Evolutionary conservation across 768 basidiomycete species (phyloP).

Genomic region (Fistulinella prunicolor): DNA sequence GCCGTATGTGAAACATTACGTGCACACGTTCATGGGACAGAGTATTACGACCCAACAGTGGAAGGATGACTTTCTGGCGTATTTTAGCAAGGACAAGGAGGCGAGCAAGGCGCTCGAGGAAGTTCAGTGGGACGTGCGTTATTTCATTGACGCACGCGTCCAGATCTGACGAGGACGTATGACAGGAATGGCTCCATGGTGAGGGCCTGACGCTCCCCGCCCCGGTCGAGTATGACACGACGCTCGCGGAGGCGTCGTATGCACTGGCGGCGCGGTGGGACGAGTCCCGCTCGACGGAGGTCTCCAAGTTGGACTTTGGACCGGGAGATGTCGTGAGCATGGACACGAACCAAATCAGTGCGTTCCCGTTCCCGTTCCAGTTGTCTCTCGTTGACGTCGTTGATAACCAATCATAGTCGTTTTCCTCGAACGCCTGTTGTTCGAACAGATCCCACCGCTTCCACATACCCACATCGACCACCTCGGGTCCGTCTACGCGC

Average conservation of each 20-base stretch:
- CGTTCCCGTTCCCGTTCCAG: slow-evolving; percentile 14
- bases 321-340: slow-evolving; percentile 59
- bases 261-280: slow-evolving; percentile 76
- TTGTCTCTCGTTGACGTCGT: neutral
- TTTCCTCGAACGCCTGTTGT: slow-evolving; percentile 78
- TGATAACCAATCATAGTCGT: slow-evolving; percentile 49
- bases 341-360: slow-evolving; percentile 76
- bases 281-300: slow-evolving; percentile 48
- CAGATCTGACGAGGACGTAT: neutral
- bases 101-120: slow-evolving; percentile 59
- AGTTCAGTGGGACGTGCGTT: slow-evolving; percentile 76
- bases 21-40: slow-evolving; percentile 74
- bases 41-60: slow-evolving; percentile 84
- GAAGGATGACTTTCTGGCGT: slow-evolving; percentile 75
- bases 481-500: slow-evolving; percentile 51
- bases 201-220: slow-evolving; percentile 73
- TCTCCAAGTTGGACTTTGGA: slow-evolving; percentile 52
- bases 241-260: slow-evolving; percentile 68
- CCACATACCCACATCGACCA: slow-evolving; percentile 56
- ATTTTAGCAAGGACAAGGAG: slow-evolving; percentile 58
- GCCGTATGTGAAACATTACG: slow-evolving; percentile 82
- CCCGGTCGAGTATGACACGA: slow-evolving; percentile 69
- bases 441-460: slow-evolving; percentile 46
- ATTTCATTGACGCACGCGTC: neutral
- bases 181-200: slow-evolving; percentile 78